Evolutionary conservation across 2,329 filamentous ascomycete genomes (phyloP).

Genomic region (Colletotrichum australisinense): DNA sequence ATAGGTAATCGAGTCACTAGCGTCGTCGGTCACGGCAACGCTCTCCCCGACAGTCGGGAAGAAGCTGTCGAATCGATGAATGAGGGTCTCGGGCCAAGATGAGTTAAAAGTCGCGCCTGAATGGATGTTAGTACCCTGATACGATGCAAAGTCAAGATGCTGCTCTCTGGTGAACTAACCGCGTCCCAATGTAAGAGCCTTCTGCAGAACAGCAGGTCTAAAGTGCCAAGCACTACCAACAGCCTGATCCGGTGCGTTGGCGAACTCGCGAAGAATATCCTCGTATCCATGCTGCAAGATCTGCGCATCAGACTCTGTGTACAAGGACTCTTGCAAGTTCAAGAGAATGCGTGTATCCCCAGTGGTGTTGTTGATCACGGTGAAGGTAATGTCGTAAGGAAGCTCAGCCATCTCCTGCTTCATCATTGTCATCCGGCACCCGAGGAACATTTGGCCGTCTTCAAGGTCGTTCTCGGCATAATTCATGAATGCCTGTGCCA

Average conservation of each 20-base stretch:
- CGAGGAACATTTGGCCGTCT: constrained; percentile 19
- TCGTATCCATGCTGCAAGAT: neutral
- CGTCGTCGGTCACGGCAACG: neutral
- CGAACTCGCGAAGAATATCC: neutral
- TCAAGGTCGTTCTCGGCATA: constrained; percentile 49
- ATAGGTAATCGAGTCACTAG: neutral
- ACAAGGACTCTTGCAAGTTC: neutral
- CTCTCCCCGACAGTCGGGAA: neutral
- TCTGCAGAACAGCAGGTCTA: neutral
- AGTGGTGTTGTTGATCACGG: neutral
- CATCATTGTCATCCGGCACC: neutral
- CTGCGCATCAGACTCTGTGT: neutral
- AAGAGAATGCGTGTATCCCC: neutral
- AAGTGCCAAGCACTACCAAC: neutral
- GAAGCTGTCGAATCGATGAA: neutral
- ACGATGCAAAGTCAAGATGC: neutral
- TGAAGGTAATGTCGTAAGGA: neutral
- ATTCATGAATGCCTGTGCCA: constrained; percentile 61
- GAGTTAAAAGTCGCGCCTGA: neutral
- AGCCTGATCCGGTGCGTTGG: neutral
- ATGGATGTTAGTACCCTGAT: neutral
- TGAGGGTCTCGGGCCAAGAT: neutral
- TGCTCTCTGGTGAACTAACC: neutral
- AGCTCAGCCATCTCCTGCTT: constrained; percentile 6
- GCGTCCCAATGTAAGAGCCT: neutral